Evolutionary conservation across 2,329 filamentous ascomycete genomes (phyloP), one percentile per base, ranked within the genome.

Genomic region (Cyphellophora europaea): DNA sequence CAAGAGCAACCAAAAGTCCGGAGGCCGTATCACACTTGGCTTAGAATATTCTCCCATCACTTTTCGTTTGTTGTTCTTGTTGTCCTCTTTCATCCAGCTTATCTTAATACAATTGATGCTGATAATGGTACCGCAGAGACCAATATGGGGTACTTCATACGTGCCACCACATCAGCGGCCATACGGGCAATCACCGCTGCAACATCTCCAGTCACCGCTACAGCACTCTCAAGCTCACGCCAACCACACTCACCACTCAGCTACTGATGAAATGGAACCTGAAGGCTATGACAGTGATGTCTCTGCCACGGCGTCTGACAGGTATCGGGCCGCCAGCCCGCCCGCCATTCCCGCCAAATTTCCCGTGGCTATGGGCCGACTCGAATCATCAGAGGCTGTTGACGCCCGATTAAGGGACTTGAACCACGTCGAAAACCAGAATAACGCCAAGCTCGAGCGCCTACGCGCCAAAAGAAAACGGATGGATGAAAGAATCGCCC

Each of bases 281-380:
- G 47, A 49, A 18, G 43, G 40, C 25, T 45, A 44, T 5, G 43
- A 40, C 31, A 49, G 47, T 36, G 47, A 49, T 41, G 39, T 47
- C 25, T 47, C 47, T 8, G 36, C 40, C 12, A 37, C 33, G 4
- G 36, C 40, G 6, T 38, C 38, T 6, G 42, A 43, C 19, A 35
- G 43, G 13, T 40, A 41, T 33, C 32, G 37, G 14, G 36, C 38
- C 12, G 34, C 37, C 15, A 38, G 40, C 30, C 39, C 38, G 3
- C 30, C 47, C 44, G 11, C 33, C 45, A 8, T 40, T 39, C 6
- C 44, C 47, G 13, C 45, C 42, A 5, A 46, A 46, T 8, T 25
- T 8, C 21, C 21, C 8, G 8, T n/a, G n/a, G 21, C 21, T 8
- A 8, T n/a, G 28, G 44, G 46, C 21, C 41, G 38, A 11, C 30